Base-by-base conservation (phyloP, 1,139 yeast genomes). In the Zygoascus hellenicus region DNA sequence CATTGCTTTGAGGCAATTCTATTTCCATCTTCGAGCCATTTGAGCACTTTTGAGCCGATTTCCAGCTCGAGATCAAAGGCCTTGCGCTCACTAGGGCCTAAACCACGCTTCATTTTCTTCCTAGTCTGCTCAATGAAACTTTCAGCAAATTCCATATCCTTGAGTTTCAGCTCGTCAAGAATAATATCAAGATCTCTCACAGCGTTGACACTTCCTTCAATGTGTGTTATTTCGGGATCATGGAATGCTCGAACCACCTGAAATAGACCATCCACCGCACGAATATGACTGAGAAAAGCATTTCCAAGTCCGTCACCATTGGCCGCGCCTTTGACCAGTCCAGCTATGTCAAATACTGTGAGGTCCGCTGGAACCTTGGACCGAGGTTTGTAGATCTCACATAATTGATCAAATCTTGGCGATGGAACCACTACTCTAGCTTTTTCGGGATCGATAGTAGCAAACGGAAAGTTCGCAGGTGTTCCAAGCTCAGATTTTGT, bases 281-380 rank as follows among this genome's bases (percentile, higher is more conserved):
- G 78, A 61, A 89, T 89, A 69, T 89, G 90, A 58, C 96, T 84
- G 69, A 90, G 80, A 79, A 90, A 90, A 58, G 94, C 92, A 71
- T 90, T 89, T 68, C 97, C 97, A 61, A 90, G 79, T 64, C 97
- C 97, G 71, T 89, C 96, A 70, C 97, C 97, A 48, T 89, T 83
- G 53, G 88, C 83, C 43, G 97, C 97, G 68, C 96, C 96, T 68
- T 86, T 85, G 54, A 96, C 87, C 66, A 89, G 78, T 68, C 97
- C 97, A 49, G 97, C 97, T 72, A 89, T 89, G 72, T 89, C 97
- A 64, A 86, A 88, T 53, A 90, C 79, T 53, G 96, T 88, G 72
- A 89, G 78, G 62, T 75, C 84, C 14, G 97, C 96, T 49, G 96
- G 96, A 52, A 87, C 87, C 43, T 50, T 53, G 63, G 80, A 82